Conservation (phyloP, 2,329 filamentous ascomycete species). For the Aspergillus aculeatinus region DNA sequence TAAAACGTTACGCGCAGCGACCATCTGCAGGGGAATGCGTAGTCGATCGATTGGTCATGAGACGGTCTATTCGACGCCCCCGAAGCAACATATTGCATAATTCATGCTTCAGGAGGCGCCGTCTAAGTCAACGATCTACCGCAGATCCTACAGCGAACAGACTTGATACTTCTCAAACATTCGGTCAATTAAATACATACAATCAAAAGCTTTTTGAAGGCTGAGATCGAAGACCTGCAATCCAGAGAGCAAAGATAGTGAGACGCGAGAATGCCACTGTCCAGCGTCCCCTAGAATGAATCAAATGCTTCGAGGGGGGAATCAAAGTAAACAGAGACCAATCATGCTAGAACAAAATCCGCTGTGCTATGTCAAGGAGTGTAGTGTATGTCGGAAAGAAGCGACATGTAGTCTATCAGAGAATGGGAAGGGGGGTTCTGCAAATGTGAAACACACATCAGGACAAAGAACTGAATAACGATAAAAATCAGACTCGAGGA, state of each 20-base stretch:
- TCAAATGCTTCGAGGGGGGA: constrained; percentile 20
- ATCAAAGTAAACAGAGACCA: constrained; percentile 20
- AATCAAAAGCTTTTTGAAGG: constrained; percentile 17
- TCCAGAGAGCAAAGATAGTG: constrained; percentile 13
- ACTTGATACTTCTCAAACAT: background rate
- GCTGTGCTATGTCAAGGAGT: constrained; percentile 18
- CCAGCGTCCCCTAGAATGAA: constrained; percentile 12
- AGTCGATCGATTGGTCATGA: background rate
- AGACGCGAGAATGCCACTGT: constrained; percentile 15
- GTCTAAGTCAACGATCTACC: background rate
- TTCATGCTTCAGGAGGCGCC: constrained; percentile 6
- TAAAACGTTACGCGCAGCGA: background rate
- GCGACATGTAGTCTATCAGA: constrained; percentile 21
- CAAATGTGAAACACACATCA: constrained; percentile 15
- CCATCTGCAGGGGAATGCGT: background rate
- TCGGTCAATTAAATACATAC: constrained; percentile 29
- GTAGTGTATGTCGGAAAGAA: constrained; percentile 20
- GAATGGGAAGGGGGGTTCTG: constrained; percentile 2
- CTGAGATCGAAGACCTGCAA: constrained; percentile 1
- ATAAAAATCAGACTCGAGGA: constrained; percentile 13
- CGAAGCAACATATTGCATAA: constrained; percentile 6
- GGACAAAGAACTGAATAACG: constrained; percentile 18
- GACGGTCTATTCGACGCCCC: background rate
- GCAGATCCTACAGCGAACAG: background rate
- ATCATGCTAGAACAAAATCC: constrained; percentile 23